phyloP scores from a whole-genome alignment of 1,139 yeast species.

The Taiozyma sp. region DNA sequence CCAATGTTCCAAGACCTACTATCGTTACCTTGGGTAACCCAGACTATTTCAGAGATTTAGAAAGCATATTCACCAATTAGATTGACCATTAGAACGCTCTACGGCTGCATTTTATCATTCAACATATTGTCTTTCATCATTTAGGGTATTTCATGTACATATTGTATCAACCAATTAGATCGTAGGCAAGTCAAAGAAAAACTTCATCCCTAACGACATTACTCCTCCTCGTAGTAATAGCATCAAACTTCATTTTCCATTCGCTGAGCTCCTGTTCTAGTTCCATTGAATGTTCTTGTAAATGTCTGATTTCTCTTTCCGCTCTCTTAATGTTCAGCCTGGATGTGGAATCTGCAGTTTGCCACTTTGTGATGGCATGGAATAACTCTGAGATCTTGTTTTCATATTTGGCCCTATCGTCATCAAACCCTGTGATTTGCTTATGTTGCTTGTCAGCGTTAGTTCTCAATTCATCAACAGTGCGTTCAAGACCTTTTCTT shows the following conservation, averaged over 20 bases:
- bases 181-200: conserved; percentile 16
- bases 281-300: conserved; percentile 47
- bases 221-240: conserved; percentile 20
- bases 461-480: conserved; percentile 27
- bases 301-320: conserved; percentile 43
- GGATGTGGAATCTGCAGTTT: conserved; percentile 38
- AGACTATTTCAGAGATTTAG: conserved; percentile 26
- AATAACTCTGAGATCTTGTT: conserved; percentile 32
- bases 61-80: background rate
- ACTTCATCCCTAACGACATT: conserved; percentile 21
- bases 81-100: background rate
- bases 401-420: conserved; percentile 28
- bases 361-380: conserved; percentile 34
- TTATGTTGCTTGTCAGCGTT: conserved; percentile 18
- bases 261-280: conserved; percentile 63
- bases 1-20: conserved; percentile 64
- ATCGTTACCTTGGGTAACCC: conserved; percentile 87
- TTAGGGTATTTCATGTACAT: conserved; percentile 1
- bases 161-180: background rate
- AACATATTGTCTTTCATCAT: background rate
- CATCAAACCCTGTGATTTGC: conserved; percentile 23
- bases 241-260: conserved; percentile 46
- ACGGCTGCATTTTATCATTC: background rate
- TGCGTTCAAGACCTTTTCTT: conserved; percentile 31
- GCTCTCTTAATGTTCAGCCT: conserved; percentile 37